phyloP scores from a whole-genome alignment of 2,329 filamentous ascomycete species.

The Venturia nashicola region DNA sequence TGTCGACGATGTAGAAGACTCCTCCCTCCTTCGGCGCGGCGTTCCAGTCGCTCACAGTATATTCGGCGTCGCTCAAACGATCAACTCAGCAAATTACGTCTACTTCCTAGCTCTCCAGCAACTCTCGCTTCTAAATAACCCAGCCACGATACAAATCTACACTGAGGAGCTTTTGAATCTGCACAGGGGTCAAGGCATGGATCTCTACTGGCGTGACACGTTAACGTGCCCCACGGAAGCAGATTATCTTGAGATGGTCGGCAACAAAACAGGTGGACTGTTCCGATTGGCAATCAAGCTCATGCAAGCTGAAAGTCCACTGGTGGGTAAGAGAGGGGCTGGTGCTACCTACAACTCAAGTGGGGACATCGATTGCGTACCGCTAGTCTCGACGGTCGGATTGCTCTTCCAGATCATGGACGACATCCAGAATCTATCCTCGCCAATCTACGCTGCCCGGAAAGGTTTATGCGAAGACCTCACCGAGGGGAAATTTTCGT shows the following conservation, averaged over 20 bases:
- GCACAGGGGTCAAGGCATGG: constrained; percentile 81
- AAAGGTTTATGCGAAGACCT: constrained; percentile 94
- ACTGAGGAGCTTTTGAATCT: constrained; percentile 75
- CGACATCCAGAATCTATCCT: constrained; percentile 78
- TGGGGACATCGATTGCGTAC: constrained; percentile 51
- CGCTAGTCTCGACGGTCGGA: constrained; percentile 74
- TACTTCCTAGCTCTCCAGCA: constrained; percentile 73
- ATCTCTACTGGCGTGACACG: constrained; percentile 80
- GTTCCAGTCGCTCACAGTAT: constrained; percentile 74
- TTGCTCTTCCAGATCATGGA: constrained; percentile 84
- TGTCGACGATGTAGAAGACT: constrained; percentile 82
- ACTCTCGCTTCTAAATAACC: constrained; percentile 57
- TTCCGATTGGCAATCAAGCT: constrained; percentile 77
- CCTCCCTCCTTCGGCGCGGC: constrained; percentile 61
- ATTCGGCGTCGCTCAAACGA: constrained; percentile 76
- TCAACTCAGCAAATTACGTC: constrained; percentile 83
- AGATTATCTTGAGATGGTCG: constrained; percentile 90
- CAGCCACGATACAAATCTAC: constrained; percentile 56
- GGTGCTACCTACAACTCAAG: not conserved
- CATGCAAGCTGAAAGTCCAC: constrained; percentile 63
- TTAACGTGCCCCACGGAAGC: constrained; percentile 74
- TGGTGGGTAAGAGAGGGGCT: constrained; percentile 15
- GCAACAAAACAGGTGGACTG: constrained; percentile 79
- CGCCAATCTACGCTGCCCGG: constrained; percentile 58
- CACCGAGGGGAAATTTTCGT: constrained; percentile 94